A percentile compares a stretch with the other conserved stretches of the same genome.
phyloP scores from a whole-genome alignment of 352 stramenopile genomes.

The Albugo laibachii region DNA sequence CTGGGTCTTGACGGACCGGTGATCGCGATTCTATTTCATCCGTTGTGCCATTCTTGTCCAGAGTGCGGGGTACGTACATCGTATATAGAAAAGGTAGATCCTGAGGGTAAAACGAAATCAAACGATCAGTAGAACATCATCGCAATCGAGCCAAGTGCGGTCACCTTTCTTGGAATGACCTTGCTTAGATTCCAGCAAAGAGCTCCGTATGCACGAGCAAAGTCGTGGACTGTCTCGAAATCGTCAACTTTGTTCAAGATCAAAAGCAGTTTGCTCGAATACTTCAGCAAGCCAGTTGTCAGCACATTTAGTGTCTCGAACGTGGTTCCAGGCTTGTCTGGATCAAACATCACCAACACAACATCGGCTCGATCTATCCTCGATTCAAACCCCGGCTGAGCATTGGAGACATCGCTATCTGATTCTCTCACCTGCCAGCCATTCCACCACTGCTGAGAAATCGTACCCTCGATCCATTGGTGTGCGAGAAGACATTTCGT shows the following conservation, averaged over 20 bases:
- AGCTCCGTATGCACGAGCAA: constrained; percentile 63
- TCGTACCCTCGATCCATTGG: constrained; percentile 55
- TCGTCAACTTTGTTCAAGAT: constrained; percentile 83
- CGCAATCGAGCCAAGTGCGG: not conserved
- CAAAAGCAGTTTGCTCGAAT: constrained; percentile 65
- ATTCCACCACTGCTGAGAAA: constrained; percentile 74
- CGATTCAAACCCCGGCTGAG: not conserved
- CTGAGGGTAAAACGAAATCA: constrained; percentile 1
- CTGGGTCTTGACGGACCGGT: not conserved
- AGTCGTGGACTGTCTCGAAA: constrained; percentile 74
- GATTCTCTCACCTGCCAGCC: constrained; percentile 23
- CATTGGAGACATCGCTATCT: too few relatives aligned
- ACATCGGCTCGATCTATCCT: constrained; percentile 44
- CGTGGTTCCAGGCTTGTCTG: constrained; percentile 72
- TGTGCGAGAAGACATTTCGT: constrained; percentile 24
- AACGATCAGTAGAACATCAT: not conserved
- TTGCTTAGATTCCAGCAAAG: constrained; percentile 81
- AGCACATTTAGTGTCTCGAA: constrained; percentile 79
- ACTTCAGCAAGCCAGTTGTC: constrained; percentile 44
- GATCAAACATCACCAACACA: constrained; percentile 80
- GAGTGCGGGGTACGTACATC: constrained; percentile 68
- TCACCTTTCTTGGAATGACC: constrained; percentile 56
- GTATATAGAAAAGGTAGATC: constrained; percentile 79
- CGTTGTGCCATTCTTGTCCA: constrained; percentile 8
- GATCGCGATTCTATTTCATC: not conserved